Evolutionary conservation across 2,329 filamentous ascomycete genomes (phyloP).

Genomic region (Fusarium sp.): DNA sequence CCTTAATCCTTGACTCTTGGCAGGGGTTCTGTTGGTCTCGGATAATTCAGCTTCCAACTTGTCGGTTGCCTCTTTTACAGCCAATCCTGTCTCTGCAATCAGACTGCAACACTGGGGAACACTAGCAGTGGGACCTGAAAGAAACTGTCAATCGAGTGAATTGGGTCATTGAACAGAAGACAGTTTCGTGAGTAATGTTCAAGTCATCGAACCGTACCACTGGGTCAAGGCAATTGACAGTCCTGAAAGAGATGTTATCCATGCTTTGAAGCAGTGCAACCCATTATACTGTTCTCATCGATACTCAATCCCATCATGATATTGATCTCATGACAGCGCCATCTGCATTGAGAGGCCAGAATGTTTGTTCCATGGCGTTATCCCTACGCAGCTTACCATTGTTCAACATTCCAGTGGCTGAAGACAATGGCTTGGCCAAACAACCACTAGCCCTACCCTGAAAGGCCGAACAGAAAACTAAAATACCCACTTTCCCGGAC

Average conservation of each 20-base stretch:
- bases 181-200: too few relatives aligned
- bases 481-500: slow-evolving; percentile 30
- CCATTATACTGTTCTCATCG: too few relatives aligned
- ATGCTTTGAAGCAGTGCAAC: background rate
- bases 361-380: background rate
- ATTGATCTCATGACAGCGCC: background rate
- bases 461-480: background rate
- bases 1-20: background rate
- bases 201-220: too few relatives aligned
- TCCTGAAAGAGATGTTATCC: background rate
- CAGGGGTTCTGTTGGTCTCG: background rate
- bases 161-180: too few relatives aligned
- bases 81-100: slow-evolving; percentile 4
- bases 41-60: background rate
- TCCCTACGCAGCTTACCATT: background rate
- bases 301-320: background rate
- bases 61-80: background rate
- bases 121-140: background rate
- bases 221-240: too few relatives aligned
- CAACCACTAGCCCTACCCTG: slow-evolving; percentile 26
- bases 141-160: background rate
- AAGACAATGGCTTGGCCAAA: background rate
- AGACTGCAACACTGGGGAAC: background rate
- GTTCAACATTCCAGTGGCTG: slow-evolving; percentile 7
- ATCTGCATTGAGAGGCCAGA: background rate